phyloP scores from a whole-genome alignment of 257 asterid genomes.

The Plectranthus barbatus region DNA sequence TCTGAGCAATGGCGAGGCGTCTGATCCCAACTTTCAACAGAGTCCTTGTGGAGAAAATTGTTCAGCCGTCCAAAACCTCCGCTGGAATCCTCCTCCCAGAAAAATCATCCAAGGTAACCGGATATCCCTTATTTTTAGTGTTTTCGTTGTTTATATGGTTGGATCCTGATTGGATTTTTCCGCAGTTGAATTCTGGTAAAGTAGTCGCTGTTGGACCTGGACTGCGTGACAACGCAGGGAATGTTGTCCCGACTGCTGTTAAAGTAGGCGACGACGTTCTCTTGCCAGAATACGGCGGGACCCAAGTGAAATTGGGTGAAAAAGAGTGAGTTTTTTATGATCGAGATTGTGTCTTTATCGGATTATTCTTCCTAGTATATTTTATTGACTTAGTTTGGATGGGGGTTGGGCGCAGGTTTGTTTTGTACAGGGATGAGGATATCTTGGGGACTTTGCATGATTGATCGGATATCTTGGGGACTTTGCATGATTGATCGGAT shows the following conservation, averaged over 20 bases:
- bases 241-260: slow-evolving; percentile 58
- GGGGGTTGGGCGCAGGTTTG: slow-evolving; percentile 35
- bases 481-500: too few species aligned
- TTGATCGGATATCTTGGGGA: too few species aligned
- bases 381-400: neutral
- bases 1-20: slow-evolving; percentile 59
- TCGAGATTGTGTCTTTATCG: neutral
- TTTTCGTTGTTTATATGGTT: neutral
- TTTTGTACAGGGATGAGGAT: slow-evolving; percentile 60
- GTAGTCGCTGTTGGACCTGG: slow-evolving; percentile 92
- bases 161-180: slow-evolving; percentile 5
- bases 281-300: slow-evolving; percentile 91
- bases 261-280: slow-evolving; percentile 91
- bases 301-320: slow-evolving; percentile 74
- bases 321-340: slow-evolving; percentile 57
- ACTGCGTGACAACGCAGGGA: slow-evolving; percentile 43
- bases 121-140: neutral
- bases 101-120: slow-evolving; percentile 54
- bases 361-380: neutral
- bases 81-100: slow-evolving; percentile 93
- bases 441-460: too few species aligned
- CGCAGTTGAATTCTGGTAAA: slow-evolving; percentile 77
- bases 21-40: too few species aligned
- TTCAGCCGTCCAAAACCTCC: slow-evolving; percentile 72
- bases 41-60: slow-evolving; percentile 74